phyloP scores from a whole-genome alignment of 2,329 filamentous ascomycete genomes.

The Fusarium sp. region DNA sequence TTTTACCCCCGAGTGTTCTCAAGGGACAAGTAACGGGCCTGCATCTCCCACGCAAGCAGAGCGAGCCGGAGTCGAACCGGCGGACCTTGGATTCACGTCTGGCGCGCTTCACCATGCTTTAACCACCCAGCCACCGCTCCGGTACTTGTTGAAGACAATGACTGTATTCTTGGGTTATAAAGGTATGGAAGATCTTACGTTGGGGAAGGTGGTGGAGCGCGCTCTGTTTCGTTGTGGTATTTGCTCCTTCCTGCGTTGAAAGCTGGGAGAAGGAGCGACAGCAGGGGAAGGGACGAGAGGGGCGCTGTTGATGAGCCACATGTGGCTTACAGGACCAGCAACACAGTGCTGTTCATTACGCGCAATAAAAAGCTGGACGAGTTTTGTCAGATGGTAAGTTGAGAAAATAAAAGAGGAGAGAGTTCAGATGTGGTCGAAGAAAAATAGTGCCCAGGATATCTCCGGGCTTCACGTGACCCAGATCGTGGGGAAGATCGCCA shows the following conservation, averaged over 20 bases:
- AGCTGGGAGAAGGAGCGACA: rapidly evolving
- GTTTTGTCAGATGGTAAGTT: rapidly evolving
- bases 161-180: neutral
- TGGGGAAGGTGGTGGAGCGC: neutral
- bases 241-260: neutral
- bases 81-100: neutral
- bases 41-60: conserved; percentile 1
- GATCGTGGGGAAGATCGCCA: neutral
- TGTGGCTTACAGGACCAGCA: neutral
- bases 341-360: rapidly evolving
- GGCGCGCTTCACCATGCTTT: neutral
- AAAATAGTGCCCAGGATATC: neutral
- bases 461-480: neutral
- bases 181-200: neutral
- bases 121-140: conserved; percentile 14
- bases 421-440: neutral
- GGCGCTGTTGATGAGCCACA: neutral
- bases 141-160: neutral
- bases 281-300: neutral
- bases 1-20: conserved; percentile 1
- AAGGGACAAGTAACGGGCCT: neutral
- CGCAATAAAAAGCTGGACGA: rapidly evolving
- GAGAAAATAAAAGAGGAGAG: neutral
- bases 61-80: conserved; percentile 7
- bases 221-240: rapidly evolving